Evolutionary conservation across 768 basidiomycete species (phyloP), one percentile per base, ranked within the genome.

Genomic region (Boletus edulis): DNA sequence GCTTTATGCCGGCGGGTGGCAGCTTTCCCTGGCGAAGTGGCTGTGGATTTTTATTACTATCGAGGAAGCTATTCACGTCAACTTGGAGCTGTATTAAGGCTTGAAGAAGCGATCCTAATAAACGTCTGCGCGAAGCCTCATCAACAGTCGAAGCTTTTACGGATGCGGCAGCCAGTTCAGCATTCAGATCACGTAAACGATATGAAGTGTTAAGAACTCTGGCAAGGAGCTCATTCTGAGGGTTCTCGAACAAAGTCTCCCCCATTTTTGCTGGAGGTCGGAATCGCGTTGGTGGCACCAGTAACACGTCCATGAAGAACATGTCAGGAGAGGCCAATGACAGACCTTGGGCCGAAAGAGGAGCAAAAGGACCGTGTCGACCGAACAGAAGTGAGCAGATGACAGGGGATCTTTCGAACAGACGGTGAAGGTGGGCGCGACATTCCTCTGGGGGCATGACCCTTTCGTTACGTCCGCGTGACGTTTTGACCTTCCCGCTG

Each of bases 51-150:
- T 98, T 98, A 68, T 84, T 90, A 66, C 91, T 94, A 67, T 99
- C 97, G 73, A 99, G 89, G 73, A 98, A 96, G 70, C 90, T 91
- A 69, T 98, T 98, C 57, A 98, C 94, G 57, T 96, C 90, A 50
- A 90, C 78, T 70, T 99, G 97, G 7, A 98, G 82, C 68, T 95
- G 91, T 48, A 97, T 83, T 44, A 99, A 72, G 10, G 85, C 74
- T 62, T 94, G 92, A 50, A 98, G 75, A 20, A 99, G 78, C 32
- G 77, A 69, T 18, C 81, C 79, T 68, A 94, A 81, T 8, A 89
- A 70, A 54, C 79, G 78, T 62, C 77, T 78, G 40, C 83, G 76
- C 17, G 76, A 62, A 12, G 67, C 67, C 37, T 81, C 79, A 62
- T 89, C 82, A 56, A 74, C 74, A 38, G 72, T 72, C 3, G 81